Conservation (phyloP, 2,329 filamentous ascomycete species). For the Ophiocordyceps sinensis region DNA sequence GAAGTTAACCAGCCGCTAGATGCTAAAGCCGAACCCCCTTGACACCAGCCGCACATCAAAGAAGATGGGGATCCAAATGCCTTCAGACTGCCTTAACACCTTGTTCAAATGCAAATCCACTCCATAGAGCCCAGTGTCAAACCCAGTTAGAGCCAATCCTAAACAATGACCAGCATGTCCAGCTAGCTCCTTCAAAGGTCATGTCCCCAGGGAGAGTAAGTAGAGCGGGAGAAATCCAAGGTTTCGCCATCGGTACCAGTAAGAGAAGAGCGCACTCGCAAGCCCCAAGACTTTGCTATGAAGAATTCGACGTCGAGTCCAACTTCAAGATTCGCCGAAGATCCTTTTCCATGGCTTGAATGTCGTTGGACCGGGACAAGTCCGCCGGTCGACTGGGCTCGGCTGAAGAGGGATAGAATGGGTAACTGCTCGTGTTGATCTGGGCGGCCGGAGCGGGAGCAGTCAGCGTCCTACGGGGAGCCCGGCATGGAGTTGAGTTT, state of each 20-base stretch:
- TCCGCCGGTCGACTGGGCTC: not conserved
- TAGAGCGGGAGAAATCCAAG: not conserved
- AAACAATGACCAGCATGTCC: not conserved
- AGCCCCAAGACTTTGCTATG: conserved; percentile 1
- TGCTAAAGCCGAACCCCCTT: conserved; percentile 10
- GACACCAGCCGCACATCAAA: conserved; percentile 13
- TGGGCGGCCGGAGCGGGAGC: not conserved
- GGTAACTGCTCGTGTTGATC: not conserved
- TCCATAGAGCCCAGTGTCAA: conserved; percentile 2
- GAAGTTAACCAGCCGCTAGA: conserved; percentile 13
- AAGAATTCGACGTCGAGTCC: conserved; percentile 14
- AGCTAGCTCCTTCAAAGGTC: not conserved
- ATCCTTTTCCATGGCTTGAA: conserved; percentile 37
- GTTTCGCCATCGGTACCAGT: not conserved
- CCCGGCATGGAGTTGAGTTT: conserved; percentile 9
- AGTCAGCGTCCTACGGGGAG: not conserved
- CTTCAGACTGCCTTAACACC: conserved; percentile 5
- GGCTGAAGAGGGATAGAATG: conserved; percentile 1
- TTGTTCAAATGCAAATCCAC: conserved; percentile 6
- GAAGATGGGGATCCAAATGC: conserved; percentile 9
- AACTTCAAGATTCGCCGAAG: conserved; percentile 38
- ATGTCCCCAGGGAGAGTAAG: no score
- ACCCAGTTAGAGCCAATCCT: no score
- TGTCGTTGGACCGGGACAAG: conserved; percentile 13
- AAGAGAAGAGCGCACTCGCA: not conserved